Evolutionary conservation across 2,329 filamentous ascomycete genomes (phyloP).

Genomic region (Lachnellula subtilissima): DNA sequence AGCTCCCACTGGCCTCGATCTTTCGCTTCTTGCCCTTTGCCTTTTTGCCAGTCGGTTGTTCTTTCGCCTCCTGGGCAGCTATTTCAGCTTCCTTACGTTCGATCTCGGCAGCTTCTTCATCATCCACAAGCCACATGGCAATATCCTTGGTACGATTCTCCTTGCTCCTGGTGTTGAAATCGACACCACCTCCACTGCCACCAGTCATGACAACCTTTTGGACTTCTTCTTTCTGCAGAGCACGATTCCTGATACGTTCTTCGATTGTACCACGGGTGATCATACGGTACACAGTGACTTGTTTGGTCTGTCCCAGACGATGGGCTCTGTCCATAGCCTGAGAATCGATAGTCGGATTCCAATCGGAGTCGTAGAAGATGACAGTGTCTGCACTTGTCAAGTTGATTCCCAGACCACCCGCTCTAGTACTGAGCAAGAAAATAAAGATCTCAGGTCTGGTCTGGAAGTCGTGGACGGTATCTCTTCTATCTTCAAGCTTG

Average conservation of each 20-base stretch:
- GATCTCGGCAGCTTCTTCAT: slow-evolving; percentile 91
- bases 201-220: slow-evolving; percentile 95
- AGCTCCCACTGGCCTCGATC: slow-evolving; percentile 53
- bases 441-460: slow-evolving; percentile 92
- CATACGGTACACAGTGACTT: slow-evolving; percentile 95
- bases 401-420: slow-evolving; percentile 97
- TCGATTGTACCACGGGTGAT: slow-evolving; percentile 97
- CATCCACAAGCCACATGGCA: slow-evolving; percentile 97
- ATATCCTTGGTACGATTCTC: slow-evolving; percentile 98
- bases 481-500: slow-evolving; percentile 92
- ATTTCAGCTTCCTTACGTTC: slow-evolving; percentile 89
- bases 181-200: slow-evolving; percentile 75
- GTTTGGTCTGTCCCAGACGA: slow-evolving; percentile 89
- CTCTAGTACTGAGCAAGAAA: slow-evolving; percentile 91
- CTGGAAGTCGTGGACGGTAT: slow-evolving; percentile 96
- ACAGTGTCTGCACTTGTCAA: slow-evolving; percentile 94
- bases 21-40: slow-evolving; percentile 58
- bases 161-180: slow-evolving; percentile 87
- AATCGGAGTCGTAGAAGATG: slow-evolving; percentile 99
- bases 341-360: slow-evolving; percentile 98
- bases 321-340: slow-evolving; percentile 99
- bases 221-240: slow-evolving; percentile 96
- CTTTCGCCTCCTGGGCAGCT: slow-evolving; percentile 49
- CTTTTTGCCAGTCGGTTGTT: slow-evolving; percentile 61
- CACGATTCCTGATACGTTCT: slow-evolving; percentile 94